Conservation (phyloP, 225 moss, liverwort and hornwort species). For the Neckera pumila region DNA sequence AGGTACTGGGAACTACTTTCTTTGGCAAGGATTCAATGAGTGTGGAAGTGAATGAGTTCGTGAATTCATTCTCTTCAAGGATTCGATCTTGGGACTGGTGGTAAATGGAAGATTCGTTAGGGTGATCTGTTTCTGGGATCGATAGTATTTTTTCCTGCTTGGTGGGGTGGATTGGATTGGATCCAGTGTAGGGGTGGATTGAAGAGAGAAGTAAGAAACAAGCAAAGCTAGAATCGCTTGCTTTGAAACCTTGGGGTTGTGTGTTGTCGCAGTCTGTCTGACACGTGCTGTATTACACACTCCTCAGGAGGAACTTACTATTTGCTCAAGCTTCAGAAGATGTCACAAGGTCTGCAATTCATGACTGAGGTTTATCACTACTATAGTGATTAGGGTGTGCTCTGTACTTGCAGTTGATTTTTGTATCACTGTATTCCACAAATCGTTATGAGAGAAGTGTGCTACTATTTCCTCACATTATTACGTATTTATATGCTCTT, state of each 20-base stretch:
- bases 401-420: not conserved
- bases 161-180: not conserved
- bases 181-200: not conserved
- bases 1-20: not conserved
- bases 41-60: not conserved
- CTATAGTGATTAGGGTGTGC: not conserved
- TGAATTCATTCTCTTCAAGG: not conserved
- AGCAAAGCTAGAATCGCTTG: not conserved
- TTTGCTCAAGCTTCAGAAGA: conserved; percentile 32
- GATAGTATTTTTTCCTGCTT: not conserved
- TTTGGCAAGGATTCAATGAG: not conserved
- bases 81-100: not conserved
- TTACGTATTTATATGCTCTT: not conserved
- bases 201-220: not conserved
- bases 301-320: conserved; percentile 26
- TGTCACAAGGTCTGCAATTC: conserved; percentile 22
- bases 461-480: not conserved
- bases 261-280: not conserved
- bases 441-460: not conserved
- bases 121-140: not conserved
- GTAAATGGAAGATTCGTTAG: not conserved
- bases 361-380: not conserved
- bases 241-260: not conserved
- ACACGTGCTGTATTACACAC: not conserved
- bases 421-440: not conserved